Conservation (phyloP, 352 stramenopile species). For the Phytophthora pluvialis region DNA sequence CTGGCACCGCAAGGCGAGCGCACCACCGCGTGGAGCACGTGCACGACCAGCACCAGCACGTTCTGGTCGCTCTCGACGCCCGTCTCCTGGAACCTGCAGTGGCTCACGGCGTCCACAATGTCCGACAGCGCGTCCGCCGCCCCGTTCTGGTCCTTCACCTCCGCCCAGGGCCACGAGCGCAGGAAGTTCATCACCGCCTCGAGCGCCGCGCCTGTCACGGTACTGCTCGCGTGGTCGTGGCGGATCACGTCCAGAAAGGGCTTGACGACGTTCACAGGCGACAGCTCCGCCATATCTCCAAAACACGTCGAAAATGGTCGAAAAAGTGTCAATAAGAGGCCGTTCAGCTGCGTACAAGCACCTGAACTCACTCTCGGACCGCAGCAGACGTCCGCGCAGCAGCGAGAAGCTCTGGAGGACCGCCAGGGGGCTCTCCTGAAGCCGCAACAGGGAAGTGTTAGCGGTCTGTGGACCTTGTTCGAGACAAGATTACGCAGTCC, state of each 20-base stretch:
- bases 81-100: conserved; percentile 96
- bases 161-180: conserved; percentile 75
- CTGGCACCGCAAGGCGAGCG: conserved; percentile 77
- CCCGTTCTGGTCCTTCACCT: conserved; percentile 45
- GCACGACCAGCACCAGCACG: conserved; percentile 93
- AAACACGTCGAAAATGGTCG: conserved; percentile 15
- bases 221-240: conserved; percentile 92
- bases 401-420: conserved; percentile 72
- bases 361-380: conserved; percentile 55
- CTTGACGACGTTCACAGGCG: conserved; percentile 70
- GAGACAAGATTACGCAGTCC: not conserved
- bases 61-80: conserved; percentile 89
- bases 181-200: conserved; percentile 96
- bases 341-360: not conserved
- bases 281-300: conserved; percentile 58
- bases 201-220: conserved; percentile 93
- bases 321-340: conserved; percentile 14
- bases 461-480: not conserved
- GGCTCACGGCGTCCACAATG: conserved; percentile 92
- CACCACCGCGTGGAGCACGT: conserved; percentile 94
- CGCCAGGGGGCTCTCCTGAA: conserved; percentile 51
- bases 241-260: conserved; percentile 96
- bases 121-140: conserved; percentile 67
- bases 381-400: conserved; percentile 66
- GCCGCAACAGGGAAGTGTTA: conserved; percentile 2